Evolutionary conservation across 805 yeast species (phyloP).

Genomic region (Aciculoconidium aculeatum): DNA sequence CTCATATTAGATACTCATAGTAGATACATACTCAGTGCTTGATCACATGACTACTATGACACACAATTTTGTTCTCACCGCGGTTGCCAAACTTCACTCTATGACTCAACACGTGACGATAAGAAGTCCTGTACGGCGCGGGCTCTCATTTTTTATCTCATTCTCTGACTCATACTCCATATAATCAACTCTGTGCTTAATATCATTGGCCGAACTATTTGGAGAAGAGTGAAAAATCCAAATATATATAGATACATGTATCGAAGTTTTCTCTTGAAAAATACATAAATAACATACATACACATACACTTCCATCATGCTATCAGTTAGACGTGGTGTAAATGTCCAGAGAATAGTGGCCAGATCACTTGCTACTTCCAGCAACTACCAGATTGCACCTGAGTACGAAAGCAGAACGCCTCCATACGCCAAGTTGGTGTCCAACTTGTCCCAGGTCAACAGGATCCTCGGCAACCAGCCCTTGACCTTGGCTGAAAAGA

Average conservation of each 20-base stretch:
- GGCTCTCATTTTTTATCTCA: too few relatives aligned
- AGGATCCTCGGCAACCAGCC: constrained; percentile 63
- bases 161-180: too few relatives aligned
- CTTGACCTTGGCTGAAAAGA: constrained; percentile 90
- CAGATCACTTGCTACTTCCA: constrained; percentile 19
- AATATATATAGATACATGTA: too few relatives aligned
- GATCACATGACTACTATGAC: too few relatives aligned
- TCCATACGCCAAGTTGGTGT: constrained; percentile 73
- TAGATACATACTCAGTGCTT: too few relatives aligned
- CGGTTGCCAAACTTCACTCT: too few relatives aligned
- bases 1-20: too few relatives aligned
- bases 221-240: background rate
- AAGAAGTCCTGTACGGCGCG: too few relatives aligned
- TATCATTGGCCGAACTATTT: too few relatives aligned
- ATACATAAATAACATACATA: background rate
- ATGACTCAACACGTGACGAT: too few relatives aligned
- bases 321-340: constrained; percentile 4
- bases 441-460: constrained; percentile 59
- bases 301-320: constrained; percentile 1
- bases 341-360: constrained; percentile 1
- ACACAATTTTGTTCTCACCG: too few relatives aligned
- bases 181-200: too few relatives aligned
- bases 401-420: constrained; percentile 73
- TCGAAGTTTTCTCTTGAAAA: background rate
- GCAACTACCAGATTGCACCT: constrained; percentile 44